Percentiles rank a stretch among this genome's conserved stretches.
Conservation (phyloP, 1,284 basidiomycete species). For the Apiotrichum domesticum region DNA sequence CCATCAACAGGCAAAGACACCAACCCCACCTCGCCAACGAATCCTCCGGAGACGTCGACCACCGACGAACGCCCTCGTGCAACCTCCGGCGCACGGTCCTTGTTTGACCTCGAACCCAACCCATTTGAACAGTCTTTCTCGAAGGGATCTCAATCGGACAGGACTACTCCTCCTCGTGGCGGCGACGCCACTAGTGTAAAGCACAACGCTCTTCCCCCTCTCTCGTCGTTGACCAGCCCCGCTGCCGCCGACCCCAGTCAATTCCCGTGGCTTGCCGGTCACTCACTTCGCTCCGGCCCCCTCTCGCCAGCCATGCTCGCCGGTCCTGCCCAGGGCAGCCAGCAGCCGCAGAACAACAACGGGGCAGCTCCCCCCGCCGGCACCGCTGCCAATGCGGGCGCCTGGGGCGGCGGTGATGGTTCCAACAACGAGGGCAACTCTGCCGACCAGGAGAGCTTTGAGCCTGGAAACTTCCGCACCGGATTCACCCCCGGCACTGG, state of each 20-base stretch:
- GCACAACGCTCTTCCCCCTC: slow-evolving; percentile 65
- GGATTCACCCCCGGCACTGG: slow-evolving; percentile 61
- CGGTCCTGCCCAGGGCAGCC: slow-evolving; percentile 54
- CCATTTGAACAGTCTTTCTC: slow-evolving; percentile 94
- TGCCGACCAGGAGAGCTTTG: slow-evolving; percentile 55
- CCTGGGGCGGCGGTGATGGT: slow-evolving; percentile 6
- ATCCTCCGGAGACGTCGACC: slow-evolving; percentile 1
- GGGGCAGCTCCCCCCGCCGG: not conserved
- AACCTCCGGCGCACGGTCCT: slow-evolving; percentile 23
- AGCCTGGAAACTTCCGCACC: slow-evolving; percentile 59
- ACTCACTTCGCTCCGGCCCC: slow-evolving; percentile 79
- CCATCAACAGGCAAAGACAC: slow-evolving; percentile 6
- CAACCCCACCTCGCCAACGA: not conserved
- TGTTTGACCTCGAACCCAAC: slow-evolving; percentile 71
- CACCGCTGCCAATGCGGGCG: not conserved
- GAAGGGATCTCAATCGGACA: slow-evolving; percentile 49
- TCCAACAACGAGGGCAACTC: slow-evolving; percentile 14
- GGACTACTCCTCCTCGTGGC: slow-evolving; percentile 48
- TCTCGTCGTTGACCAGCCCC: slow-evolving; percentile 78
- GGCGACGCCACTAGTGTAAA: slow-evolving; percentile 42
- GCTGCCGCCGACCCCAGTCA: slow-evolving; percentile 56
- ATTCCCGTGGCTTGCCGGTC: slow-evolving; percentile 62
- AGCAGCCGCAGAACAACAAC: slow-evolving; percentile 7
- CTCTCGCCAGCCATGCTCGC: slow-evolving; percentile 92
- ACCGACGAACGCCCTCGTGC: slow-evolving; percentile 4